Percentiles rank a stretch among this genome's conserved stretches.
phyloP scores from a whole-genome alignment of 139 green algal genomes.

The Diplosphaera chodatii region DNA sequence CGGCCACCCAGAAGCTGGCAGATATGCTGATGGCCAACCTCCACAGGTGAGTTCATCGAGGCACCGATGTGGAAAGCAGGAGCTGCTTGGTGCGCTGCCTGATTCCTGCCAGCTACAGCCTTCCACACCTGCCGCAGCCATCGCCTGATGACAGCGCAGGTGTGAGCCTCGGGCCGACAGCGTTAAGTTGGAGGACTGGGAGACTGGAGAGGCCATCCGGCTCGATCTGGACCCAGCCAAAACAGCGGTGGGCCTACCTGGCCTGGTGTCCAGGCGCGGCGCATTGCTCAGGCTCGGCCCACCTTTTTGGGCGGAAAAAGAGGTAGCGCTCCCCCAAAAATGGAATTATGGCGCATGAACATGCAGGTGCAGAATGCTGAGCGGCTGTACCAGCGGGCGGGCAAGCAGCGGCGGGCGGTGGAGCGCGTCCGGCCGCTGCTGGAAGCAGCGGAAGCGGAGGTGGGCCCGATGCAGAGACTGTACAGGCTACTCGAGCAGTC shows the following conservation, averaged over 20 bases:
- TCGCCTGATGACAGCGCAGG: not conserved
- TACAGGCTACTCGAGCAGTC: conserved; percentile 35
- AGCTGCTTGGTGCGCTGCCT: too few species aligned
- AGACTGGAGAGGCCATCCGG: conserved; percentile 51
- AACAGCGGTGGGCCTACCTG: conserved; percentile 8
- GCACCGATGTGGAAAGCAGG: too few species aligned
- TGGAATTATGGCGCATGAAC: too few species aligned
- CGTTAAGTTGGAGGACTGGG: conserved; percentile 40
- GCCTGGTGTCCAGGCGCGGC: too few species aligned
- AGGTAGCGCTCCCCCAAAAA: too few species aligned
- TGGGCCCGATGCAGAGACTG: conserved; percentile 36
- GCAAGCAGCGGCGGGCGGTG: conserved; percentile 55
- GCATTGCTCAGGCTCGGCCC: too few species aligned
- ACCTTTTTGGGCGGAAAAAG: too few species aligned
- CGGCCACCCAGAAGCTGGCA: conserved; percentile 46
- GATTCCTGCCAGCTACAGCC: too few species aligned
- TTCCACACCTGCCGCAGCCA: too few species aligned
- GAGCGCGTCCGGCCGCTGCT: conserved; percentile 63
- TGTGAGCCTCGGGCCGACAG: too few species aligned
- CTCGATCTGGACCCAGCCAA: conserved; percentile 48
- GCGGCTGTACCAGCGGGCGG: conserved; percentile 57
- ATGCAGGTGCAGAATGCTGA: conserved; percentile 29
- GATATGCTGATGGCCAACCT: conserved; percentile 80
- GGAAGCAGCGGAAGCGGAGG: conserved; percentile 24
- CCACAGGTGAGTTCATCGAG: conserved; percentile 42